Percentiles rank a stretch among this genome's conserved stretches.
These are phyloP conservation scores for Boletus patriciae DNA, from an alignment of 768 basidiomycete genomes.

Conservation along the genomic window DNA sequence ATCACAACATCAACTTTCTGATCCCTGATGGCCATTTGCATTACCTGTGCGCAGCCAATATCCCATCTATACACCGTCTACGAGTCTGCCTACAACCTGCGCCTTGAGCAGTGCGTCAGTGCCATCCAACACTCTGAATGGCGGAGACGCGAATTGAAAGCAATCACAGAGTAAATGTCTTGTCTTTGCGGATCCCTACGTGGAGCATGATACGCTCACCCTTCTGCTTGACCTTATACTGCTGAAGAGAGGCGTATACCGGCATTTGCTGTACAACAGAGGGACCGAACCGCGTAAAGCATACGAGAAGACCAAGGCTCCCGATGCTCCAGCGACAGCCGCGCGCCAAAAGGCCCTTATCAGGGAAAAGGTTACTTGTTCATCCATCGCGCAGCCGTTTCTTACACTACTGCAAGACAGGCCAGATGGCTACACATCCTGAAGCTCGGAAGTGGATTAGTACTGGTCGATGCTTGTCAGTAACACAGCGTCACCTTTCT, in stretches of 20 bases:
- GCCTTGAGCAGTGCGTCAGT: slow-evolving; percentile 83
- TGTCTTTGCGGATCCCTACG: slow-evolving; percentile 80
- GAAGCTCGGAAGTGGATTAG: slow-evolving; percentile 56
- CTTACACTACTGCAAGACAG: slow-evolving; percentile 43
- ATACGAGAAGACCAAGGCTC: slow-evolving; percentile 16
- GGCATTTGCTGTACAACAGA: slow-evolving; percentile 80
- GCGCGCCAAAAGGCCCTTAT: slow-evolving; percentile 3
- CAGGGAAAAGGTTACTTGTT: slow-evolving; percentile 29
- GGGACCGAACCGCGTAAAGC: slow-evolving; percentile 61
- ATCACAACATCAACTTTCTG: too few species aligned
- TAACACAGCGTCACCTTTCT: slow-evolving; percentile 8
- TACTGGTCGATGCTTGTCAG: slow-evolving; percentile 74
- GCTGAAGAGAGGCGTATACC: slow-evolving; percentile 77
- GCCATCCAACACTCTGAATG: background rate
- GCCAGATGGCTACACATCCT: slow-evolving; percentile 59
- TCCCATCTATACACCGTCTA: slow-evolving; percentile 81
- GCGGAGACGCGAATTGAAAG: slow-evolving; percentile 5
- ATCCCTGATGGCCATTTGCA: slow-evolving; percentile 73
- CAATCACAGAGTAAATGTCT: slow-evolving; percentile 53
- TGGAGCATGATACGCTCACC: slow-evolving; percentile 76
- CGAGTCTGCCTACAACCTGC: slow-evolving; percentile 71
- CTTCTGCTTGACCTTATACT: slow-evolving; percentile 79
- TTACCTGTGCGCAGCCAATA: slow-evolving; percentile 63
- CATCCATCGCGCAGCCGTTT: background rate
- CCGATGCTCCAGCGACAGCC: background rate